A percentile compares a stretch with the other conserved stretches of the same genome.
phyloP scores from a whole-genome alignment of 164 flowering plant genomes.

The Sedum album region DNA sequence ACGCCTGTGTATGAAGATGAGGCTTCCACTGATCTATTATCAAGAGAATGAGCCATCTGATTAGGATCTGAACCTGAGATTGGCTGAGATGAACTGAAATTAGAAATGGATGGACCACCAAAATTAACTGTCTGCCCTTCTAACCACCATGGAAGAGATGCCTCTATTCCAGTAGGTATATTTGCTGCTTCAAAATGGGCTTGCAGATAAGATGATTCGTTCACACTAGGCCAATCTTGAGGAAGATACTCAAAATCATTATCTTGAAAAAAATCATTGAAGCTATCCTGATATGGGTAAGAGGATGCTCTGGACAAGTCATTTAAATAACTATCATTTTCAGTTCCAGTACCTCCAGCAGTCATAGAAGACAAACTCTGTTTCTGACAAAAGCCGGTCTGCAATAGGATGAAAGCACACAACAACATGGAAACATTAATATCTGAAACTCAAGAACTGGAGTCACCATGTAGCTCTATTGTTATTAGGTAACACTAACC shows the following conservation, averaged over 20 bases:
- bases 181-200: constrained; percentile 33
- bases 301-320: neutral
- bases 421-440: neutral
- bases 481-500: constrained; percentile 15
- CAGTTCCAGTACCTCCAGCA: neutral
- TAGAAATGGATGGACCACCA: constrained; percentile 9
- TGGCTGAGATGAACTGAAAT: neutral
- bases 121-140: constrained; percentile 11
- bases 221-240: constrained; percentile 24
- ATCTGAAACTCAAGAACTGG: neutral
- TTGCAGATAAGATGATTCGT: constrained; percentile 26
- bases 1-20: neutral
- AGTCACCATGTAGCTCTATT: neutral
- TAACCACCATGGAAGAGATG: constrained; percentile 30
- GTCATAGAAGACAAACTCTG: neutral
- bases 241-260: constrained; percentile 13
- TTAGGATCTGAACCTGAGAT: neutral
- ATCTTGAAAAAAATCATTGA: constrained; percentile 11
- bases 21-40: neutral
- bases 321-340: neutral
- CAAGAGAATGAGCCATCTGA: neutral
- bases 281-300: neutral
- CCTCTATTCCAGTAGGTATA: constrained; percentile 47
- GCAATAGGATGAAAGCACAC: neutral
- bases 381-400: neutral